Conservation (phyloP, 2,329 filamentous ascomycete species). For the Fusarium falciforme region DNA sequence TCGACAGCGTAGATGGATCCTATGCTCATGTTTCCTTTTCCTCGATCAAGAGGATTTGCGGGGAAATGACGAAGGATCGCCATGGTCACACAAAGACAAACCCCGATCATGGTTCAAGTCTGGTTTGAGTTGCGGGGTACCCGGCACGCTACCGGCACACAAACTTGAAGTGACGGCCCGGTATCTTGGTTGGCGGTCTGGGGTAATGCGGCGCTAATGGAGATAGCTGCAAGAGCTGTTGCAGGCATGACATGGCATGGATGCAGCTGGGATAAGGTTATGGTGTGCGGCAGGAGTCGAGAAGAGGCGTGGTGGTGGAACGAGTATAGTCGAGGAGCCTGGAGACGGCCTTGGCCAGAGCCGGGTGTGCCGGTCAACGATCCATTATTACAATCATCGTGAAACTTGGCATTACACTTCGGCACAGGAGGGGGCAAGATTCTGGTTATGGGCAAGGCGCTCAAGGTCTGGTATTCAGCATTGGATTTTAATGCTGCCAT, state of each 20-base stretch:
- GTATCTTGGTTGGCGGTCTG: conserved; percentile 5
- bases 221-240: neutral
- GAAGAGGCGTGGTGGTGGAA: neutral
- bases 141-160: conserved; percentile 3
- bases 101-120: neutral
- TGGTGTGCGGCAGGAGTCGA: neutral
- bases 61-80: conserved; percentile 1
- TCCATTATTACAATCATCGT: neutral
- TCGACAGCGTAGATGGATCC: neutral
- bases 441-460: neutral
- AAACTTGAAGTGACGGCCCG: neutral
- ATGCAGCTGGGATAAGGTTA: neutral
- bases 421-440: neutral
- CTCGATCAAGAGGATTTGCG: neutral
- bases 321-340: neutral
- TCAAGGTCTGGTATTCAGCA: neutral
- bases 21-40: neutral
- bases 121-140: neutral
- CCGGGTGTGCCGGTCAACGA: neutral
- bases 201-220: neutral
- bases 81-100: neutral
- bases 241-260: neutral
- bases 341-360: neutral
- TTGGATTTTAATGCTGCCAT: neutral
- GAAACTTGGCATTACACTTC: neutral